Evolutionary conservation across 2,329 filamentous ascomycete species (phyloP).

Genomic region (Cordyceps cateniannulata): DNA sequence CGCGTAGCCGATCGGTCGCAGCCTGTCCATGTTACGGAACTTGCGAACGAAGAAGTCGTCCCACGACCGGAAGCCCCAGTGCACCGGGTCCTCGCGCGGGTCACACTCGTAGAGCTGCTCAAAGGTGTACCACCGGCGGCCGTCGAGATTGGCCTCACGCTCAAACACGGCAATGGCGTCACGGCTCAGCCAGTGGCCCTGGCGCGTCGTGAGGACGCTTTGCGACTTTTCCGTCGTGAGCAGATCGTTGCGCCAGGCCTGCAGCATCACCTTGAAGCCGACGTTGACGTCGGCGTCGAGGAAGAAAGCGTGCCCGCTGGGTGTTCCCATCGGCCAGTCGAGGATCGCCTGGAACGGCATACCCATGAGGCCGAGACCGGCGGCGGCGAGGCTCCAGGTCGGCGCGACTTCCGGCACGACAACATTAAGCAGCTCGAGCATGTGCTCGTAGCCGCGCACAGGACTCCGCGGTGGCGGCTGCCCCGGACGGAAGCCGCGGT

Average conservation of each 20-base stretch:
- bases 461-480: conserved; percentile 11
- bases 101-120: conserved; percentile 18
- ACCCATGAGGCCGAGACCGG: conserved; percentile 38
- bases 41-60: conserved; percentile 56
- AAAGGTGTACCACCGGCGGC: conserved; percentile 12
- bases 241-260: conserved; percentile 30
- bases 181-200: conserved; percentile 17
- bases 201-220: conserved; percentile 11
- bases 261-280: conserved; percentile 44
- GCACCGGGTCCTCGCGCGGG: conserved; percentile 4
- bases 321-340: conserved; percentile 53
- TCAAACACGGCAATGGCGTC: conserved; percentile 16
- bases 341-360: conserved; percentile 51
- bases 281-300: conserved; percentile 45
- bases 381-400: conserved; percentile 14
- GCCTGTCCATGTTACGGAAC: conserved; percentile 33
- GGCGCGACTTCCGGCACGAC: conserved; percentile 17
- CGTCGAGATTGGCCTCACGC: conserved; percentile 15
- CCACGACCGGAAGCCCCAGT: conserved; percentile 52
- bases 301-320: conserved; percentile 47
- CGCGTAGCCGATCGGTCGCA: conserved; percentile 47
- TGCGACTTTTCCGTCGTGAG: conserved; percentile 21
- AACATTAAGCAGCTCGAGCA: conserved; percentile 18
- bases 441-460: conserved; percentile 16
- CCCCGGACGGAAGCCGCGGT: conserved; percentile 11